Evolutionary conservation across 306 rosid genomes (phyloP).

Genomic region (Albizia julibrissin): DNA sequence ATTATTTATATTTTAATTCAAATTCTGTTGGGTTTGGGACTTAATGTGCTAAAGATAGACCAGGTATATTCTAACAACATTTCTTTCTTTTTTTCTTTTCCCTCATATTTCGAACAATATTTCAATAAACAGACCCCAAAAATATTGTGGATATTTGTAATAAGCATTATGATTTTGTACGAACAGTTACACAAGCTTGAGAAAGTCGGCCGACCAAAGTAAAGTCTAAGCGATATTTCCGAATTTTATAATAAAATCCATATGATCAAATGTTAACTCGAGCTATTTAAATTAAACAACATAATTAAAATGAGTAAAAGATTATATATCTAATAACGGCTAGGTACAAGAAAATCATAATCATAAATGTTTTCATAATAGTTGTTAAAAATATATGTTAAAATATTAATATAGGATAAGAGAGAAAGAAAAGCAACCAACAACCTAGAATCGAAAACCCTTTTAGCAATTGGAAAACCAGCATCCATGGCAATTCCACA

Average conservation of each 20-base stretch:
- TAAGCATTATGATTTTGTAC: no score
- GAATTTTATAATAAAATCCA: not conserved
- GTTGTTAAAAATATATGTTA: not conserved
- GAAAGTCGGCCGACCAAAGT: not conserved
- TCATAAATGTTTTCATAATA: not conserved
- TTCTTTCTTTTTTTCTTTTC: no score
- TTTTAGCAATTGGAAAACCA: constrained; percentile 3
- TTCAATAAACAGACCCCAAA: no score
- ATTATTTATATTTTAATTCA: no score
- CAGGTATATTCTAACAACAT: no score
- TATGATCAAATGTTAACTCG: not conserved
- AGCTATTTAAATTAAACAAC: not conserved
- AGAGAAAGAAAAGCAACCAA: no score
- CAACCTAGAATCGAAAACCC: no score
- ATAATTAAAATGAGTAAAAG: not conserved
- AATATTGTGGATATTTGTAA: no score
- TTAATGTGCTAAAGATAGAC: no score
- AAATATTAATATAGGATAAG: no score
- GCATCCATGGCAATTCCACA: constrained; percentile 19
- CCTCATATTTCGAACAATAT: no score
- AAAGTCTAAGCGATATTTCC: not conserved
- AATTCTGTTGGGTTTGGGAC: no score
- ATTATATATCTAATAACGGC: not conserved
- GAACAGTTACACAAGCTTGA: not conserved
- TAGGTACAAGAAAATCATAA: not conserved